phyloP scores from a whole-genome alignment of 352 stramenopile genomes.

The Globisporangium takayamanum region DNA sequence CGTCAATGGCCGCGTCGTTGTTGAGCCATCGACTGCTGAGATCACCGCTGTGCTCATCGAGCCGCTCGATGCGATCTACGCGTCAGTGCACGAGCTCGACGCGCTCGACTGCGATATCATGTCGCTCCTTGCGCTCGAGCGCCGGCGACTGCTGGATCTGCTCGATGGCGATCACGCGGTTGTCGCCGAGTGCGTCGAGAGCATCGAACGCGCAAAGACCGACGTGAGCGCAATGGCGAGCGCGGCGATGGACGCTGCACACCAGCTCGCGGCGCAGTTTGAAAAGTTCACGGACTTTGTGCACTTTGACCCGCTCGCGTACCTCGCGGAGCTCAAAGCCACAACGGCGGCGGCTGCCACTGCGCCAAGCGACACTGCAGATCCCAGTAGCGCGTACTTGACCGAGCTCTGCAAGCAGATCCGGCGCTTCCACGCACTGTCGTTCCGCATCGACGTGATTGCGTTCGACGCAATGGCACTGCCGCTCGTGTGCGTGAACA shows the following conservation, averaged over 20 bases:
- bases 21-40: conserved; percentile 60
- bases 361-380: conserved; percentile 3
- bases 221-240: conserved; percentile 52
- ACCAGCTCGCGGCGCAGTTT: conserved; percentile 66
- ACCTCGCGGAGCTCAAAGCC: conserved; percentile 51
- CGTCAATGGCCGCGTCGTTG: conserved; percentile 37
- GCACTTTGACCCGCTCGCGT: conserved; percentile 69
- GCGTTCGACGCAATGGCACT: conserved; percentile 74
- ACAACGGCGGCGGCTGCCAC: not conserved
- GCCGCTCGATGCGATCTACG: conserved; percentile 71
- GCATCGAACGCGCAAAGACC: conserved; percentile 38
- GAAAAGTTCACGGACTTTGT: conserved; percentile 80
- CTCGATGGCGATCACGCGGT: conserved; percentile 29
- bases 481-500: conserved; percentile 74
- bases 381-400: conserved; percentile 21
- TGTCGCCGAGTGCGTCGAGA: conserved; percentile 38
- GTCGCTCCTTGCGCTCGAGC: conserved; percentile 77
- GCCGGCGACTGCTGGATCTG: conserved; percentile 48
- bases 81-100: conserved; percentile 73
- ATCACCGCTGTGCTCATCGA: conserved; percentile 74
- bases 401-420: conserved; percentile 58
- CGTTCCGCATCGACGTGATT: conserved; percentile 50
- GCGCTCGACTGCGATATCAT: conserved; percentile 89
- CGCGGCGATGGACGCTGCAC: conserved; percentile 55
- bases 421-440: conserved; percentile 67